A percentile compares a stretch with the other conserved stretches of the same genome.
Conservation (phyloP, 2,329 filamentous ascomycete genomes). For the Neonectria punicea region DNA sequence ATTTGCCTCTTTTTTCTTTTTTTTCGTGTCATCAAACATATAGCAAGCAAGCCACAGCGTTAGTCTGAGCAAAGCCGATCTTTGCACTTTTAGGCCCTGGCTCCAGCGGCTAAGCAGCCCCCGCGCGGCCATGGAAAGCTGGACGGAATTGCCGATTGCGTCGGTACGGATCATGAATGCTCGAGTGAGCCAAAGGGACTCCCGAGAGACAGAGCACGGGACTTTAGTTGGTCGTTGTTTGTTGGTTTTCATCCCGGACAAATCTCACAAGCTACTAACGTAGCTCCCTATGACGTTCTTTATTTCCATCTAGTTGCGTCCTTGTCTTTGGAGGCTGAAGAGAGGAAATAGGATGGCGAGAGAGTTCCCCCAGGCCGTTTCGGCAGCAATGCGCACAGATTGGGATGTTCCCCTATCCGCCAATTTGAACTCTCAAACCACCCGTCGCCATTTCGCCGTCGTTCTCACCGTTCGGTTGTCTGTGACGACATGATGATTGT, state of each 20-base stretch:
- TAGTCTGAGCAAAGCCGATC: conserved; percentile 20
- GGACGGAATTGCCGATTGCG: not conserved
- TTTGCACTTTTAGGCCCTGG: conserved; percentile 23
- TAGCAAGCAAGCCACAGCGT: conserved; percentile 19
- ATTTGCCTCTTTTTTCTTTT: conserved; percentile 13
- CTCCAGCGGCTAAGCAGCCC: not conserved
- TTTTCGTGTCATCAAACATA: conserved; percentile 17
- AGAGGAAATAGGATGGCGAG: not conserved
- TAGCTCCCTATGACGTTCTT: conserved; percentile 4
- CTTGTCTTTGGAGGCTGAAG: not conserved
- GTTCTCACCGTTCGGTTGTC: not conserved
- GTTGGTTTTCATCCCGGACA: conserved; percentile 6
- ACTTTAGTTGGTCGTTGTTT: not conserved
- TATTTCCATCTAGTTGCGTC: not conserved
- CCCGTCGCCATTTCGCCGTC: not conserved
- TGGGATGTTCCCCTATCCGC: not conserved
- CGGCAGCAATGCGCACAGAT: not conserved
- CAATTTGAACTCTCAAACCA: not conserved
- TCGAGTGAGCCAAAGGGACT: conserved; percentile 4
- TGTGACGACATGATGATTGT: no score
- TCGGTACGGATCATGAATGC: not conserved
- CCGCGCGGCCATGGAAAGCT: not conserved
- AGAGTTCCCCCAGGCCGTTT: not conserved
- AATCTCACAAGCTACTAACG: not conserved
- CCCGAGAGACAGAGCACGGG: conserved; percentile 9